Evolutionary conservation across 208 protist species (phyloP).

Genomic region (Trypanosoma theileri): DNA sequence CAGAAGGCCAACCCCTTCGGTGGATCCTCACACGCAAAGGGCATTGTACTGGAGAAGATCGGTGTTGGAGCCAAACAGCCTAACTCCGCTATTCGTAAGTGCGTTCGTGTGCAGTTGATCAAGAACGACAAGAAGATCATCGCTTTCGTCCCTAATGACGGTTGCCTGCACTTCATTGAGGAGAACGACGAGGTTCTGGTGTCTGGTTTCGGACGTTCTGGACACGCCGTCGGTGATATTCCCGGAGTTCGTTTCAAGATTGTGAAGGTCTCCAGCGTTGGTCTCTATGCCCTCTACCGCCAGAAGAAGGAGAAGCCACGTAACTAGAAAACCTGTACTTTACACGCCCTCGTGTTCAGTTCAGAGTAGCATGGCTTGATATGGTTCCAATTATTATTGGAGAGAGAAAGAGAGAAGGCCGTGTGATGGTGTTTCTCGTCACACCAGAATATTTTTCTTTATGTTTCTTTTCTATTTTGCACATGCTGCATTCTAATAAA

Average conservation of each 20-base stretch:
- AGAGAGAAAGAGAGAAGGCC: no score
- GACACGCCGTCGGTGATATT: constrained; percentile 99
- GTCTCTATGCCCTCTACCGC: constrained; percentile 97
- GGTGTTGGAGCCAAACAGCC: constrained; percentile 99
- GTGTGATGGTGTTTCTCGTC: no score
- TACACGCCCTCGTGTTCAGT: no score
- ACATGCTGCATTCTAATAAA: no score
- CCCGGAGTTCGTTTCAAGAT: constrained; percentile 99
- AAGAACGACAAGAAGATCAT: constrained; percentile 99
- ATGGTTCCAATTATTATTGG: no score
- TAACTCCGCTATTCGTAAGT: constrained; percentile 99
- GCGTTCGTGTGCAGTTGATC: constrained; percentile 99
- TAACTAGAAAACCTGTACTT: constrained; percentile 17
- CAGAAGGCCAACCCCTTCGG: constrained; percentile 98
- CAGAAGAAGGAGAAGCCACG: constrained; percentile 98
- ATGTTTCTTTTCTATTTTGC: no score
- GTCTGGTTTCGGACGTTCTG: constrained; percentile 98
- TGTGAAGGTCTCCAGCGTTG: constrained; percentile 98
- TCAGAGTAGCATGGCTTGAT: neutral
- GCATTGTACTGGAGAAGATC: constrained; percentile 99
- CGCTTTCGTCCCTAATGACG: constrained; percentile 99
- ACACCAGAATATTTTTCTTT: no score
- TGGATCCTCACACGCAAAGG: constrained; percentile 98
- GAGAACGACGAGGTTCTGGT: constrained; percentile 99
- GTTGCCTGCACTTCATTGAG: constrained; percentile 99